Percentiles rank a stretch among this genome's conserved stretches.
phyloP scores from a whole-genome alignment of 441 rosid species.

The Pelargonium myrrhifolium region DNA sequence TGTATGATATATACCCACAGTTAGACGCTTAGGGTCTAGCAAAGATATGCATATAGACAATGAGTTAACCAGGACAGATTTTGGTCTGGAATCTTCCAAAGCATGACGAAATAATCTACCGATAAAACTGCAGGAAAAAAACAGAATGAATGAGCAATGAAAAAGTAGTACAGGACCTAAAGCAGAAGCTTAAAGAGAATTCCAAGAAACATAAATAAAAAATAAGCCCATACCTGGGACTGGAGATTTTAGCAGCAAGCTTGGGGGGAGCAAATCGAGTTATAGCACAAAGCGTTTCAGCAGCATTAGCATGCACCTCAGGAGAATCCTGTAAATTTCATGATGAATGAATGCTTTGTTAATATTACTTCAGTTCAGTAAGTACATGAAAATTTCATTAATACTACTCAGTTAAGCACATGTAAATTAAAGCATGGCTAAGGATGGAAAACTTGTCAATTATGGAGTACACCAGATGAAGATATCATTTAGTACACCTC shows the following conservation, averaged over 20 bases:
- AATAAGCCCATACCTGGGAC: constrained; percentile 51
- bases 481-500: background rate
- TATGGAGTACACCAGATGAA: background rate
- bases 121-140: constrained; percentile 41
- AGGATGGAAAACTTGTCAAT: background rate
- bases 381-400: too few relatives aligned
- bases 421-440: background rate
- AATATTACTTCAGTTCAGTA: too few relatives aligned
- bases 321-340: constrained; percentile 55
- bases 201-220: background rate
- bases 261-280: constrained; percentile 83
- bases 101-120: constrained; percentile 79
- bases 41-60: constrained; percentile 83
- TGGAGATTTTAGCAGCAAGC: constrained; percentile 70
- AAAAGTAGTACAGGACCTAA: background rate
- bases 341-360: constrained; percentile 2
- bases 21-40: constrained; percentile 80
- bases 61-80: constrained; percentile 81
- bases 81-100: constrained; percentile 81
- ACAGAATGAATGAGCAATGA: constrained; percentile 13
- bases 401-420: background rate
- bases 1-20: constrained; percentile 54
- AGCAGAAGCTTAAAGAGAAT: background rate
- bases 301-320: constrained; percentile 89
- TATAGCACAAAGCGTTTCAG: constrained; percentile 82